These are phyloP conservation scores for Cladophialophora yegresii DNA, from an alignment of 2,329 filamentous ascomycete species.

Conservation along the genomic window DNA sequence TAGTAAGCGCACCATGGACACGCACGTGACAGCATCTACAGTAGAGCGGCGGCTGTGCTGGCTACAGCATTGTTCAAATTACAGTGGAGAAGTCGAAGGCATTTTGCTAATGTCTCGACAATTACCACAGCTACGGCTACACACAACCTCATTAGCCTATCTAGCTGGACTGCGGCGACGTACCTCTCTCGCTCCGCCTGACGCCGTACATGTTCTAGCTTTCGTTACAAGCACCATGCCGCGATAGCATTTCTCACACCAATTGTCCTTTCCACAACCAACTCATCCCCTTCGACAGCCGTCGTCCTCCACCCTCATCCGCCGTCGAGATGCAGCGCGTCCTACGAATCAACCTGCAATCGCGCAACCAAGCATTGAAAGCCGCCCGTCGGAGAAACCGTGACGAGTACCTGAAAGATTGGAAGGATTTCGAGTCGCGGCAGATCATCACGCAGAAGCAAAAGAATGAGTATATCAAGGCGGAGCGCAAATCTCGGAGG, in stretches of 20 bases:
- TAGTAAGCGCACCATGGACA: no score
- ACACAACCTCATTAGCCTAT: neutral
- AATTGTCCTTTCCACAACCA: neutral
- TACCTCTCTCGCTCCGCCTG: neutral
- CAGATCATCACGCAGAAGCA: conserved; percentile 35
- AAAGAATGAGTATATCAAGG: conserved; percentile 44
- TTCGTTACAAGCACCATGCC: neutral
- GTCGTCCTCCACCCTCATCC: neutral
- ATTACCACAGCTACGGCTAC: neutral
- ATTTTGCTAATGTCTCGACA: no score
- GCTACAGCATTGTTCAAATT: no score
- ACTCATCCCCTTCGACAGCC: neutral
- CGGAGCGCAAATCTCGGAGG: conserved; percentile 59
- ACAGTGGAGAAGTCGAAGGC: neutral
- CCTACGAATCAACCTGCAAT: conserved; percentile 65
- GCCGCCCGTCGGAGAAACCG: conserved; percentile 50
- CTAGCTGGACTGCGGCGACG: neutral
- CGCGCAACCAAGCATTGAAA: conserved; percentile 64
- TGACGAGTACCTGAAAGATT: conserved; percentile 45
- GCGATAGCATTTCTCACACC: neutral
- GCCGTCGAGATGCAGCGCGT: conserved; percentile 66
- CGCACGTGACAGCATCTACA: no score
- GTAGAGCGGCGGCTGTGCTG: no score
- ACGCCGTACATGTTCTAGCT: neutral
- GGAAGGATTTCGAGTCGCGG: conserved; percentile 43